Evolutionary conservation across 2,329 filamentous ascomycete genomes (phyloP), one percentile per base, ranked within the genome.

Genomic region (Myriosclerotinia curreyana): DNA sequence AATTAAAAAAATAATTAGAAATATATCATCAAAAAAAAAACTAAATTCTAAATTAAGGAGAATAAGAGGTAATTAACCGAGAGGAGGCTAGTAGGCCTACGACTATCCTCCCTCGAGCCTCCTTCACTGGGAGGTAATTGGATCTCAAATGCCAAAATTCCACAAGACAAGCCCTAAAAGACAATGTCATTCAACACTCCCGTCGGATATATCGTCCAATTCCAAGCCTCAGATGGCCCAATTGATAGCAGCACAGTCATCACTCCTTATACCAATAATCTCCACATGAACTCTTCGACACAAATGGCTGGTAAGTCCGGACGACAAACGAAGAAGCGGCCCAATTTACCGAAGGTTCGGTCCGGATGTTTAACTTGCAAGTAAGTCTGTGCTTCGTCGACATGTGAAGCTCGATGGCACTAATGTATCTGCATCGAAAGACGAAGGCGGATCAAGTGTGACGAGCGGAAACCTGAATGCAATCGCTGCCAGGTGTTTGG

Each of bases 351-450:
- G 25, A 64, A 64, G 31, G 62, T 60, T 36, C 54, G 62, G 5
- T 60, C 54, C 8, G 62, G 62, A 17, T 64, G 62, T 40, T n/a
- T 60, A 44, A 64, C 62, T 53, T 64, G 62, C 62, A 64, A 64
- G 62, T 64, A 60, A 64, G 62, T 59, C 31, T 42, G 44, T 60
- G 42, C 36, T 42, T 60, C 48, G 40, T 42, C 42, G 20, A 44
- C 28, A 42, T 55, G 28, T 59, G 54, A 34, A 44, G 40, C 28
- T 42, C 28, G 22, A 52, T 40, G 28, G 28, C 31, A 60, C 55
- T 50, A 42, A 60, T 51, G 51, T 40, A 50, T 59, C 25, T 42
- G 36, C 31, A 25, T 44, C 31, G 25, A 22, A 31, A 64, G 62
- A 51, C 53, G 53, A n/a, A 49, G 62, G 54, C 25, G 62, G 34